A percentile compares a stretch with the other conserved stretches of the same genome.
Conservation (phyloP, 805 yeast species). For the Candida arabinofermentans region DNA sequence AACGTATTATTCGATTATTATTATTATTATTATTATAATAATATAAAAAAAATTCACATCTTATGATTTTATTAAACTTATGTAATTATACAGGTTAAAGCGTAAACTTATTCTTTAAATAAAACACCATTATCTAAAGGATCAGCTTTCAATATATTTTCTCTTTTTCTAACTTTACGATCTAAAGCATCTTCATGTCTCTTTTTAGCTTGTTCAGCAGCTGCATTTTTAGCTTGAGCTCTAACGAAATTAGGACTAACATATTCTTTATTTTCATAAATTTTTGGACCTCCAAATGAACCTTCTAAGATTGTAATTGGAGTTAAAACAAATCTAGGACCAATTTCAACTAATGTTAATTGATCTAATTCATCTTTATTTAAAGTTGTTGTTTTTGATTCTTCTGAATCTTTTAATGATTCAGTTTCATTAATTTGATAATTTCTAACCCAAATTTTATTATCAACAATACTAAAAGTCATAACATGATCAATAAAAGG, state of each 20-base stretch:
- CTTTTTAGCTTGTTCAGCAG: conserved; percentile 72
- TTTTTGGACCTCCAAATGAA: conserved; percentile 96
- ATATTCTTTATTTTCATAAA: conserved; percentile 93
- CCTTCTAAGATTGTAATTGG: conserved; percentile 91
- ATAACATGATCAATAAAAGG: conserved; percentile 95
- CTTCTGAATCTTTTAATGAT: conserved; percentile 48
- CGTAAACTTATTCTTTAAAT: conserved; percentile 44
- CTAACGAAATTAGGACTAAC: conserved; percentile 95
- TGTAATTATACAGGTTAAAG: background rate
- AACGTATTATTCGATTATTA: background rate
- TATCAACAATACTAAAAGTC: conserved; percentile 89
- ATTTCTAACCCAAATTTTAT: conserved; percentile 92
- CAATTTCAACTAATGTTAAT: conserved; percentile 84
- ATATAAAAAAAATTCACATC: background rate
- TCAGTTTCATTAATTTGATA: conserved; percentile 76
- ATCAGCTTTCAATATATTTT: conserved; percentile 68
- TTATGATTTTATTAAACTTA: background rate
- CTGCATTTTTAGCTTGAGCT: conserved; percentile 77
- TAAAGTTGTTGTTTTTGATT: conserved; percentile 23
- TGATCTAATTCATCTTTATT: conserved; percentile 48
- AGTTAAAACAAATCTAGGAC: conserved; percentile 93
- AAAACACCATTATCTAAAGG: conserved; percentile 77
- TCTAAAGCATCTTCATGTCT: conserved; percentile 79
- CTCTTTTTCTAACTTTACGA: conserved; percentile 72
- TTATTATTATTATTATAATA: background rate